These are phyloP conservation scores for Lactarius pseudohatsudake DNA, from an alignment of 768 basidiomycete genomes.

Conservation along the genomic window DNA sequence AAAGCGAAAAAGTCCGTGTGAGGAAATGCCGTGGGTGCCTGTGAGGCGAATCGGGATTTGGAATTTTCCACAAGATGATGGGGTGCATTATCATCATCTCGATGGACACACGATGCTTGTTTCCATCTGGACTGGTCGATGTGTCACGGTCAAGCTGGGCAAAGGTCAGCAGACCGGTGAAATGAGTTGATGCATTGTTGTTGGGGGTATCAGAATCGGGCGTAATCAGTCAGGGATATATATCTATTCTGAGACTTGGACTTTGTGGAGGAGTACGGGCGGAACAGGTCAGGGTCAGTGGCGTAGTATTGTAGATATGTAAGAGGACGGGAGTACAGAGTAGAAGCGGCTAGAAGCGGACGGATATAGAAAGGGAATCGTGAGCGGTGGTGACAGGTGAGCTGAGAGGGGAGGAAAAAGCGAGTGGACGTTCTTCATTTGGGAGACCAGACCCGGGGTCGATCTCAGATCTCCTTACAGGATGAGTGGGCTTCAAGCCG, in stretches of 20 bases:
- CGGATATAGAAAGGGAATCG: conserved; percentile 26
- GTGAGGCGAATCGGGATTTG: conserved; percentile 24
- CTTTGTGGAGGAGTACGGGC: background rate
- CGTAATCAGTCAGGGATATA: conserved; percentile 9
- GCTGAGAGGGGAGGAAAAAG: conserved; percentile 28
- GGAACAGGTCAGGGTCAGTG: background rate
- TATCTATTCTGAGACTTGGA: conserved; percentile 4
- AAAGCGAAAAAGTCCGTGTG: conserved; percentile 9
- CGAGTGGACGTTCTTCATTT: conserved; percentile 29
- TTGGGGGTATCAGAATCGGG: background rate
- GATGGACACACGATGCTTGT: conserved; percentile 11
- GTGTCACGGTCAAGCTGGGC: background rate
- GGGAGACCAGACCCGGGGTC: conserved; percentile 30
- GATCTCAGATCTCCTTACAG: conserved; percentile 31
- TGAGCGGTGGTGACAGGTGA: conserved; percentile 19
- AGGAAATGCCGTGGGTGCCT: conserved; percentile 25
- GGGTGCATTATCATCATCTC: conserved; percentile 6
- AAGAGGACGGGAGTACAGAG: conserved; percentile 8
- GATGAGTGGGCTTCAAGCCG: conserved; percentile 30
- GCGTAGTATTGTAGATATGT: conserved; percentile 2
- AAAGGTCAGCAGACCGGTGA: conserved; percentile 20
- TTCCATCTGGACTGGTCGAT: conserved; percentile 7
- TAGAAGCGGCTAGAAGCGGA: conserved; percentile 24
- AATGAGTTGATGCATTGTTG: background rate
- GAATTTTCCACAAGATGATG: conserved; percentile 22